Evolutionary conservation across 2,329 filamentous ascomycete species (phyloP).

Genomic region (Neocucurbitaria cava): DNA sequence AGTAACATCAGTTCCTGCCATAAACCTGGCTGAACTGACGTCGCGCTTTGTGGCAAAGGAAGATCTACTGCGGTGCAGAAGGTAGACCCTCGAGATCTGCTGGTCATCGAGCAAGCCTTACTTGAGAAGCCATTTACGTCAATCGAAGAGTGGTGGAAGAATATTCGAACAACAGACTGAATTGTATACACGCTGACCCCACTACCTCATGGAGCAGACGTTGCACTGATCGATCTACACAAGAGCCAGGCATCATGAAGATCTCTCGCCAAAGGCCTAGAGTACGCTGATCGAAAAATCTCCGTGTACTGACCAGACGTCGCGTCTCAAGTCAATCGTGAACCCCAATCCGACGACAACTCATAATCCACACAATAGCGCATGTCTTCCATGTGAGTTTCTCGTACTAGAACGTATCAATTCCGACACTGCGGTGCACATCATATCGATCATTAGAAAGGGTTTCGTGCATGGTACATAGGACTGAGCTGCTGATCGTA

Average conservation of each 20-base stretch:
- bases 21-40: conserved; percentile 18
- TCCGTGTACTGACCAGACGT: conserved; percentile 4
- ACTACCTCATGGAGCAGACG: background rate
- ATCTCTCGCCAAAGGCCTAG: conserved; percentile 5
- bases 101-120: conserved; percentile 3
- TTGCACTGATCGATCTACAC: background rate
- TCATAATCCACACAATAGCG: background rate
- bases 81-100: conserved; percentile 16
- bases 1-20: conserved; percentile 1
- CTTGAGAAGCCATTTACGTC: conserved; percentile 28
- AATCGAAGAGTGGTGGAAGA: conserved; percentile 26
- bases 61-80: conserved; percentile 19
- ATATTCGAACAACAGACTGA: conserved; percentile 1
- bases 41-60: conserved; percentile 21
- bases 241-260: background rate
- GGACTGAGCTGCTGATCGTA: background rate
- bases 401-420: background rate
- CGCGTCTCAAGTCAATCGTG: background rate
- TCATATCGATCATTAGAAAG: background rate
- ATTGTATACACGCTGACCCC: background rate
- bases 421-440: background rate
- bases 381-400: background rate
- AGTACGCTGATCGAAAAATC: conserved; percentile 9
- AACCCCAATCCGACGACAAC: background rate
- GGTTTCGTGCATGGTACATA: background rate